Evolutionary conservation across 108 stramenopile species (phyloP).

Genomic region (Aureococcus anophagefferens): DNA sequence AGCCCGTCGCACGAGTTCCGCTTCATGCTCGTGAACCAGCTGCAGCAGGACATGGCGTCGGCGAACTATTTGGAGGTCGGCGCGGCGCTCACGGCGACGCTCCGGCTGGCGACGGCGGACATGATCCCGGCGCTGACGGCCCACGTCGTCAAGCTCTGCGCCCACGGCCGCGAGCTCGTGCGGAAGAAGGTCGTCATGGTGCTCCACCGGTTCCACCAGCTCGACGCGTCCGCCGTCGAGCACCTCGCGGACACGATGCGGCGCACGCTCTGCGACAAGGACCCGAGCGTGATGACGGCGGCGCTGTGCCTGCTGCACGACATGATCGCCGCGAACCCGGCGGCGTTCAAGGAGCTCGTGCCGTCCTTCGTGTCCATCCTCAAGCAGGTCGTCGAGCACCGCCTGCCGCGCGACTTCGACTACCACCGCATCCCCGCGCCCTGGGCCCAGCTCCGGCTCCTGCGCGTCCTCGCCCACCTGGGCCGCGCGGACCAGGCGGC

Average conservation of each 20-base stretch:
- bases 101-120: constrained; percentile 73
- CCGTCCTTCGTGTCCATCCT: constrained; percentile 83
- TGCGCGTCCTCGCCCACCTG: constrained; percentile 80
- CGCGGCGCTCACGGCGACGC: constrained; percentile 75
- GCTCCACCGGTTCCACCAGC: constrained; percentile 79
- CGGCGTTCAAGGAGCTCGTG: constrained; percentile 79
- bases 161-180: constrained; percentile 63
- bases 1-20: constrained; percentile 91
- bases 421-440: constrained; percentile 98
- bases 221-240: constrained; percentile 61
- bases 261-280: constrained; percentile 84
- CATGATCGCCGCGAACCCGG: constrained; percentile 54
- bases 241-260: constrained; percentile 76
- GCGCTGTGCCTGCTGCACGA: constrained; percentile 83
- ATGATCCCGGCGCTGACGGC: constrained; percentile 76
- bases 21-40: constrained; percentile 98
- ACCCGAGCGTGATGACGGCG: constrained; percentile 88
- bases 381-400: constrained; percentile 92
- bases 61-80: constrained; percentile 79
- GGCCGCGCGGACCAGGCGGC: constrained; percentile 66
- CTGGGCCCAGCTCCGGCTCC: constrained; percentile 94
- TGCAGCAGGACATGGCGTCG: constrained; percentile 87
- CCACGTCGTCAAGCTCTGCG: constrained; percentile 58
- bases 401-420: constrained; percentile 91
- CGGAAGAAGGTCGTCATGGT: constrained; percentile 87